These are phyloP conservation scores for Tetrahymena thermophila DNA, from an alignment of 73 alveolate species.

Conservation along the genomic window DNA sequence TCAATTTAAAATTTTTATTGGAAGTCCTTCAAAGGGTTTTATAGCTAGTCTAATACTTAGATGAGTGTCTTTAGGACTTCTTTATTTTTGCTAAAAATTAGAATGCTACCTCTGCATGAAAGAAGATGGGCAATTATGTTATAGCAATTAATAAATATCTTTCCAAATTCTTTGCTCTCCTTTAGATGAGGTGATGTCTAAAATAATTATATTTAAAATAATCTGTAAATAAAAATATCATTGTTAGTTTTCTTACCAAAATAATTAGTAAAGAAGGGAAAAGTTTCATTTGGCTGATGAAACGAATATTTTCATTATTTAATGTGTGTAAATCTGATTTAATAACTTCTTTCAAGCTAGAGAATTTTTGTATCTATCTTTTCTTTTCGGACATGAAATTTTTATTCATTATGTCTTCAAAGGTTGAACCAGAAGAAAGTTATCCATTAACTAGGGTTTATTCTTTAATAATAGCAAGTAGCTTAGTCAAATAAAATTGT, in stretches of 20 bases:
- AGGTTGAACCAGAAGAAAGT: neutral
- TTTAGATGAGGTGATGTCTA: neutral
- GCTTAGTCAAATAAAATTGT: neutral
- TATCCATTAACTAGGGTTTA: neutral
- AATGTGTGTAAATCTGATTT: neutral
- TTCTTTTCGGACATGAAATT: neutral
- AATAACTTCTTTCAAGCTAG: neutral
- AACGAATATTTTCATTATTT: neutral
- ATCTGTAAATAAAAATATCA: neutral
- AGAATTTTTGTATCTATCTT: neutral
- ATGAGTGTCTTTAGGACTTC: neutral
- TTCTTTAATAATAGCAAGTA: neutral
- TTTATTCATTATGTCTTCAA: neutral
- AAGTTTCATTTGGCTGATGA: neutral
- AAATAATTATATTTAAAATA: neutral
- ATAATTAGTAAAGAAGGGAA: neutral
- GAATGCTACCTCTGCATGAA: neutral
- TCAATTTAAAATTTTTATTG: neutral
- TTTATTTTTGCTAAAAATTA: neutral
- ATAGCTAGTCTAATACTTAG: neutral
- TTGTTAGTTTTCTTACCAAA: neutral
- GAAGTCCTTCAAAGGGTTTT: neutral
- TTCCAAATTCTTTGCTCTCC: neutral
- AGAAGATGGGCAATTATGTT: neutral
- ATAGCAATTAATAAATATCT: neutral